These are phyloP conservation scores for Trichopus zeylanicus DNA, from an alignment of 116 monocot species.

Conservation along the genomic window DNA sequence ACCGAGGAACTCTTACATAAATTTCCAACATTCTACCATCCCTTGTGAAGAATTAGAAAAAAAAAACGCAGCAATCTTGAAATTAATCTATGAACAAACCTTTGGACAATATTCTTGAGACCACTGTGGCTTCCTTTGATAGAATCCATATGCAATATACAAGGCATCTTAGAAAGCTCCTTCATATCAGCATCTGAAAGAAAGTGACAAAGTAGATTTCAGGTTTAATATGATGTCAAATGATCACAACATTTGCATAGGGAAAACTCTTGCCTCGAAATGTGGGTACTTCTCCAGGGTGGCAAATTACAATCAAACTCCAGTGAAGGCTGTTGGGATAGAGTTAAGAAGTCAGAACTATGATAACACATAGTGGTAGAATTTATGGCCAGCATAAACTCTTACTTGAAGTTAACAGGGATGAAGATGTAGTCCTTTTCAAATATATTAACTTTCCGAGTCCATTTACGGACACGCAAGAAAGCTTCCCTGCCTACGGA, in stretches of 20 bases:
- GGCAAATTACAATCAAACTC: constrained; percentile 93
- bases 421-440: constrained; percentile 90
- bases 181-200: constrained; percentile 33
- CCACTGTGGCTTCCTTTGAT: constrained; percentile 77
- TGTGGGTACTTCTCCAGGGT: constrained; percentile 73
- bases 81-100: constrained; percentile 67
- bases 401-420: constrained; percentile 98
- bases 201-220: constrained; percentile 5
- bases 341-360: too few species aligned
- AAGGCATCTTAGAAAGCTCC: constrained; percentile 42
- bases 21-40: background rate
- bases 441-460: constrained; percentile 90
- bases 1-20: background rate
- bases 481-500: constrained; percentile 84
- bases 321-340: constrained; percentile 94
- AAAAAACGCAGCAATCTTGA: background rate
- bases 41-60: background rate
- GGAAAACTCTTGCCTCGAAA: constrained; percentile 33
- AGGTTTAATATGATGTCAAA: background rate
- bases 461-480: constrained; percentile 94
- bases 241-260: background rate
- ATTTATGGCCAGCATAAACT: constrained; percentile 1
- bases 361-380: background rate
- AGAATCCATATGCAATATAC: constrained; percentile 90
- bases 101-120: constrained; percentile 66